A percentile compares a stretch with the other conserved stretches of the same genome.
Evolutionary conservation across 208 protist species (phyloP).

Genomic region (Trichomonas tenax): DNA sequence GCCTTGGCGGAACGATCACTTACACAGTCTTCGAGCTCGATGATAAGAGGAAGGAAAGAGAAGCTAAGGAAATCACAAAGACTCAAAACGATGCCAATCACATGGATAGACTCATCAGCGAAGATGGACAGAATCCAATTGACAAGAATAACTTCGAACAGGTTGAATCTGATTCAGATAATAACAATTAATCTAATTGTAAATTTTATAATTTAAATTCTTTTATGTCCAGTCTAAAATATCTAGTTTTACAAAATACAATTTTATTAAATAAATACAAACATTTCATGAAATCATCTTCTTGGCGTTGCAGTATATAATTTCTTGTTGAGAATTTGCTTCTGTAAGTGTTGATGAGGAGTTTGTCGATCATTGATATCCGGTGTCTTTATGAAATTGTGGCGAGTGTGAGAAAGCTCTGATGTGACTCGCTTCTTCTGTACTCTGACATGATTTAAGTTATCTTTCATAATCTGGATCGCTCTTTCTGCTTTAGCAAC

Average conservation of each 20-base stretch:
- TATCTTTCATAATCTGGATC: neutral
- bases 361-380: neutral
- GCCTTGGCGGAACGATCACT: neutral
- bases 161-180: too few relatives aligned
- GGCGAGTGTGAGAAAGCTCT: neutral
- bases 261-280: too few relatives aligned
- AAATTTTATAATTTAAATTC: too few relatives aligned
- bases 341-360: neutral
- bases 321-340: neutral
- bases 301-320: neutral
- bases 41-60: neutral
- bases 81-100: neutral
- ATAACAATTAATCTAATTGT: too few relatives aligned
- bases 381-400: neutral
- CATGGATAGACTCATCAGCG: too few relatives aligned
- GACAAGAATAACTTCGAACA: too few relatives aligned
- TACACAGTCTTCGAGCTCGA: neutral
- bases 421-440: neutral
- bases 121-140: too few relatives aligned
- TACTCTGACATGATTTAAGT: neutral
- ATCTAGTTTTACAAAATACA: too few relatives aligned
- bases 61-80: neutral
- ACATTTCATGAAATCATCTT: neutral
- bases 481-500: neutral
- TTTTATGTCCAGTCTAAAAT: too few relatives aligned